phyloP scores from a whole-genome alignment of 371 early-diverging fungal species.

The Mycotypha africana region DNA sequence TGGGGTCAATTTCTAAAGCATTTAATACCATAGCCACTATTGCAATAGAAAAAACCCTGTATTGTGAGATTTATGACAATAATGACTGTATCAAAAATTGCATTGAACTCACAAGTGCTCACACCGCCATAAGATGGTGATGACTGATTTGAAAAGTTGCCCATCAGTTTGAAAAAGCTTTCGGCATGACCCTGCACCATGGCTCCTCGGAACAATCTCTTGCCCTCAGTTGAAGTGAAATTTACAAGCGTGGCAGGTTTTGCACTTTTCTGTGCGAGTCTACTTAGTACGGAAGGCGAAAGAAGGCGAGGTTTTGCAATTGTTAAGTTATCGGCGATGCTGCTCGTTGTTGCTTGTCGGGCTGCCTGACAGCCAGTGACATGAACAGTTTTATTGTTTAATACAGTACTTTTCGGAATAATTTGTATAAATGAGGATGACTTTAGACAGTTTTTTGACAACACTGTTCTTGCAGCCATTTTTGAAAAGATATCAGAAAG shows the following conservation, averaged over 20 bases:
- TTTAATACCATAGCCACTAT: constrained; percentile 86
- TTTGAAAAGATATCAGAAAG: not conserved
- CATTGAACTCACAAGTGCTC: constrained; percentile 51
- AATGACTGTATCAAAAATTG: no score
- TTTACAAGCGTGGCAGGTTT: no score
- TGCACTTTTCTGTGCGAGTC: no score
- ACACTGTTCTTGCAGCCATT: constrained; percentile 13
- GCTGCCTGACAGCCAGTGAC: constrained; percentile 11
- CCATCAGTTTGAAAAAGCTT: constrained; percentile 79
- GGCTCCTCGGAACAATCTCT: constrained; percentile 70
- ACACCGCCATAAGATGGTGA: constrained; percentile 57
- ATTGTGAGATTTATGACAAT: no score
- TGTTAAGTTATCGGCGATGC: not conserved
- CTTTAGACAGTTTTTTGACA: constrained; percentile 10
- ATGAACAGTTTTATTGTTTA: constrained; percentile 9
- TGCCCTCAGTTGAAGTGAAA: constrained; percentile 66
- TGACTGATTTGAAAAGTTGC: constrained; percentile 83
- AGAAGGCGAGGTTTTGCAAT: not conserved
- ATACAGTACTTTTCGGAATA: constrained; percentile 2
- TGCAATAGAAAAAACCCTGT: no score
- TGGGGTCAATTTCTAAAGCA: constrained; percentile 88
- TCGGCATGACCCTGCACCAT: constrained; percentile 76
- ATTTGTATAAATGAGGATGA: constrained; percentile 1
- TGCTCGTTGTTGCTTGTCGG: constrained; percentile 14
- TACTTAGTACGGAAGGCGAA: constrained; percentile 1